These are phyloP conservation scores for Geosmithia morbida DNA, from an alignment of 2,329 filamentous ascomycete species.

Conservation along the genomic window DNA sequence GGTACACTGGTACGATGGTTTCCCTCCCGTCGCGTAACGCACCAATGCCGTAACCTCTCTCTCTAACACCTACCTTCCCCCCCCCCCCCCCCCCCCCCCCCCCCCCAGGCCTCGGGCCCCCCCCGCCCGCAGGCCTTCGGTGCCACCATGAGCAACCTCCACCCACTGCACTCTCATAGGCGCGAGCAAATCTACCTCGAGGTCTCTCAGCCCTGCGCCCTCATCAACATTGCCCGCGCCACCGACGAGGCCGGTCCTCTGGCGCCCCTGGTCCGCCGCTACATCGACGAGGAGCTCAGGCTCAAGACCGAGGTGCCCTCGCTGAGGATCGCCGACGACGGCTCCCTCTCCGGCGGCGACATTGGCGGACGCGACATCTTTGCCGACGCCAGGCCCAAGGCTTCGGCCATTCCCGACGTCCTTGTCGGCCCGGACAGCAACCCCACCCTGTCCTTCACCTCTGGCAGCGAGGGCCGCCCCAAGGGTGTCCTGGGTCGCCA, in stretches of 20 bases:
- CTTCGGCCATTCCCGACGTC: conserved; percentile 47
- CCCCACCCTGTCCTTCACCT: conserved; percentile 59
- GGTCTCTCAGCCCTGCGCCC: conserved; percentile 56
- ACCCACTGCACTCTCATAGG: conserved; percentile 36
- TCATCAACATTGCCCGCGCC: conserved; percentile 57
- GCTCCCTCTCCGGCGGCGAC: conserved; percentile 54
- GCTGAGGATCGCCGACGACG: conserved; percentile 57
- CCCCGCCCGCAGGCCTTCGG: conserved; percentile 29
- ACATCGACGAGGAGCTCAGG: conserved; percentile 57
- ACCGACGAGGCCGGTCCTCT: conserved; percentile 32
- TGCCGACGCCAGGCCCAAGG: conserved; percentile 32
- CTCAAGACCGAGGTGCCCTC: conserved; percentile 64
- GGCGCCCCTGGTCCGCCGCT: conserved; percentile 36
- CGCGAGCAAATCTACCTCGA: conserved; percentile 51
- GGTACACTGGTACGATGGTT: conserved; percentile 34
- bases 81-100: no score
- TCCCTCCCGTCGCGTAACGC: neutral
- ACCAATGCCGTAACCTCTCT: neutral
- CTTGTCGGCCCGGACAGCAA: conserved; percentile 76
- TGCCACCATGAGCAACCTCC: conserved; percentile 52
- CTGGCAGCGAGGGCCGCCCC: conserved; percentile 62
- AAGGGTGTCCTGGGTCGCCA: conserved; percentile 83
- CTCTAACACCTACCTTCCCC: neutral
- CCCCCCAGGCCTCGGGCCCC: no score
- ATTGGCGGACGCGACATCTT: conserved; percentile 55